These are phyloP conservation scores for Colletotrichum falcatum DNA, from an alignment of 2,329 filamentous ascomycete genomes.

Conservation along the genomic window DNA sequence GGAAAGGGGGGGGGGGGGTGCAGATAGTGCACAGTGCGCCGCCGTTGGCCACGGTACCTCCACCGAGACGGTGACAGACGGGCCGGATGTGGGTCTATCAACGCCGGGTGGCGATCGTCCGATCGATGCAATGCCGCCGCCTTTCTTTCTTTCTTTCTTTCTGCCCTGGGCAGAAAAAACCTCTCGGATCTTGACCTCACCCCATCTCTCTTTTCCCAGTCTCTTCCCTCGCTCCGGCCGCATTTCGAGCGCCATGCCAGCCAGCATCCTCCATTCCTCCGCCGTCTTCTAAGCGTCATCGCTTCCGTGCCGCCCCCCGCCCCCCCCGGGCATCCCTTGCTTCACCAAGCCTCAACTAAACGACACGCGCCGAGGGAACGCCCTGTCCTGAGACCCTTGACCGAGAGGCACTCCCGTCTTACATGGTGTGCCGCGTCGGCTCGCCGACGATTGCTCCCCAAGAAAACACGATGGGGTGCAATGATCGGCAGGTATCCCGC, in stretches of 20 bases:
- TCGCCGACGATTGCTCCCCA: neutral
- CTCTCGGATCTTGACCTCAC: neutral
- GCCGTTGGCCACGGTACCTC: neutral
- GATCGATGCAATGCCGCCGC: neutral
- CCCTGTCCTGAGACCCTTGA: neutral
- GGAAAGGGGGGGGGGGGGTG: too few species aligned
- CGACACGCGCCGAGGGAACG: neutral
- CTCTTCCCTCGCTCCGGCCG: neutral
- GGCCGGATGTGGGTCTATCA: neutral
- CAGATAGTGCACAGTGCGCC: neutral
- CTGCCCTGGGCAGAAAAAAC: constrained; percentile 3
- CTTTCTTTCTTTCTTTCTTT: neutral
- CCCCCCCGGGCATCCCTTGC: neutral
- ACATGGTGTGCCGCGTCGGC: neutral
- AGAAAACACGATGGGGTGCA: neutral
- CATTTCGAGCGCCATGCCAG: neutral
- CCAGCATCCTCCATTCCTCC: neutral
- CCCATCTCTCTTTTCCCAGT: neutral
- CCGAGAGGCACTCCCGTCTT: neutral
- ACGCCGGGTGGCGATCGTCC: neutral
- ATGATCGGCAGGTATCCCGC: neutral
- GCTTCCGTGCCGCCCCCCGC: neutral
- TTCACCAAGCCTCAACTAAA: neutral
- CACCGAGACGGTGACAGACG: constrained; percentile 1
- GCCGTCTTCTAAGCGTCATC: neutral